Conservation (phyloP, 1,284 basidiomycete species). For the Boletus albobrunnescens region DNA sequence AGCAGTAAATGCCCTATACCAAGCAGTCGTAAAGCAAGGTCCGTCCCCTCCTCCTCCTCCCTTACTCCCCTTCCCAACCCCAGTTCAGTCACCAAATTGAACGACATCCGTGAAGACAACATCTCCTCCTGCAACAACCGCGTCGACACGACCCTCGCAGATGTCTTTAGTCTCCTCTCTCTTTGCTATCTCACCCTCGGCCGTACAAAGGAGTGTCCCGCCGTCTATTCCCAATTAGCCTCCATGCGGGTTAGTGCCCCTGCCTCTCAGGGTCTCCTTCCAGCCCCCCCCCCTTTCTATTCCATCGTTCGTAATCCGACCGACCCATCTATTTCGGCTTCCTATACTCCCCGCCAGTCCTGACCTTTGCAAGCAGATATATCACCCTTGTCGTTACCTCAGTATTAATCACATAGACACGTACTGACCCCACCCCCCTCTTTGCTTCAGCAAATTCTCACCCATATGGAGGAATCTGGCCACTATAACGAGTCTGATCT, state of each 20-base stretch:
- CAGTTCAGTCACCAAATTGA: conserved; percentile 81
- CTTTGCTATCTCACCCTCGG: conserved; percentile 92
- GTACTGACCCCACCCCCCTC: conserved; percentile 24
- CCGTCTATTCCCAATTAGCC: conserved; percentile 90
- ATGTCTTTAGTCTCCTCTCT: conserved; percentile 90
- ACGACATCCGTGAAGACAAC: conserved; percentile 83
- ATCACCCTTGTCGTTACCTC: conserved; percentile 15
- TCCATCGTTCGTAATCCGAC: neutral
- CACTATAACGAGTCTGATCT: conserved; percentile 90
- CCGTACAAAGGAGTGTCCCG: conserved; percentile 87
- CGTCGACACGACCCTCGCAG: conserved; percentile 87
- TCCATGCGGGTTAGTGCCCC: conserved; percentile 79
- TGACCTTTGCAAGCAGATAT: conserved; percentile 23
- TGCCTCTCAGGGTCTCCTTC: too few species aligned
- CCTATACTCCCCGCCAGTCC: conserved; percentile 14
- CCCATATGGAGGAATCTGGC: conserved; percentile 90
- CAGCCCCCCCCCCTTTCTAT: conserved; percentile 9
- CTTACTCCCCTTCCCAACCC: neutral
- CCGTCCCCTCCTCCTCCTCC: conserved; percentile 14
- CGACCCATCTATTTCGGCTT: neutral
- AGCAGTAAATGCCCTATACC: conserved; percentile 93
- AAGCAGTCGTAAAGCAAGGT: conserved; percentile 94
- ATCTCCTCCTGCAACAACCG: conserved; percentile 77
- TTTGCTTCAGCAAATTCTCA: conserved; percentile 77
- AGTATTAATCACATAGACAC: conserved; percentile 20